Base-by-base conservation (phyloP, 257 asterid species). In the Solanum virginianum region DNA sequence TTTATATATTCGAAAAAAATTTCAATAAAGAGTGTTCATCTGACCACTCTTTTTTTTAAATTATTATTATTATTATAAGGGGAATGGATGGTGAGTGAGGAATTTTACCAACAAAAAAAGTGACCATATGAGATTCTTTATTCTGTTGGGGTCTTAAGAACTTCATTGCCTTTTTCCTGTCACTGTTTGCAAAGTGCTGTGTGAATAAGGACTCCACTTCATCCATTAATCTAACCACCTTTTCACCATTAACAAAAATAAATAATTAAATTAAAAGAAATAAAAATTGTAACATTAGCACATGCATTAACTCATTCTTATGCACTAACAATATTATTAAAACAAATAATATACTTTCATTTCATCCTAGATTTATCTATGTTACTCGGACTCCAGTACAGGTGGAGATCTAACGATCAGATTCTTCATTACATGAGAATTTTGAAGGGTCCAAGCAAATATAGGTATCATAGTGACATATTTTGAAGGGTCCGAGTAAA, bases 121-220 rank as follows among this genome's bases (percentile, higher is more conserved):
- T 92, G 80, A 97, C 93, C 92, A 95, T 88, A 91, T 97, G 99
- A 83, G 99, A 96, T 51, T 93, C 98, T 88, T 91, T 92, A 47
- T 89, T 90, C 45, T 88, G 97, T 84, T 93, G 96, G 53, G 99
- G 99, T 72, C 90, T 92, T 84, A 97, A 90, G 89, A 94, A 97
- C 86, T 97, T 97, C 98, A 97, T 94, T 7, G 98, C 95, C 89
- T 92, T 97, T 90, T 94, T 95, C 88, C 97, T 91, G 91, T 97
- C 99, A 85, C 85, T 89, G 88, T 85, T 92, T 86, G 97, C 98
- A 22, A 97, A 97, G 94, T 97, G 99, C 91, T 91, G 92, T 72
- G 97, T 92, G 97, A 97, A 97, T 89, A 93, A 89, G 89, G 93
- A 88, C 94, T 97, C 99, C 97, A 97, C 98, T 91, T 95, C 98